These are phyloP conservation scores for Trichoderma polysporum DNA, from an alignment of 2,329 filamentous ascomycete genomes.

Conservation along the genomic window DNA sequence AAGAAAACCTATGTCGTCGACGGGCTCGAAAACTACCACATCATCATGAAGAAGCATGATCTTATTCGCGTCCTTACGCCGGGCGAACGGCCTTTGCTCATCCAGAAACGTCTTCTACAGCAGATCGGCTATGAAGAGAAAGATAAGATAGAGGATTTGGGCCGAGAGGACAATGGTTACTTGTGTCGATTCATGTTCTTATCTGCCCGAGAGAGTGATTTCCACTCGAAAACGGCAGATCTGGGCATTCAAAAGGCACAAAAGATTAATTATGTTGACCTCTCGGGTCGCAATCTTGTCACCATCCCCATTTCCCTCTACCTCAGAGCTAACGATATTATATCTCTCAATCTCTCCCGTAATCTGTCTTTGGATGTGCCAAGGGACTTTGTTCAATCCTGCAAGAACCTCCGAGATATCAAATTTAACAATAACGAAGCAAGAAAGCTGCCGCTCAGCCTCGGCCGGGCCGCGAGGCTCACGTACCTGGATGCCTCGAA, in stretches of 20 bases:
- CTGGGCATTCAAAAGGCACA: conserved; percentile 77
- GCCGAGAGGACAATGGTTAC: conserved; percentile 95
- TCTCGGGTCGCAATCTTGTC: conserved; percentile 84
- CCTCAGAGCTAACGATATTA: conserved; percentile 87
- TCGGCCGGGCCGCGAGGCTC: conserved; percentile 75
- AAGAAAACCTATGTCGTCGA: conserved; percentile 94
- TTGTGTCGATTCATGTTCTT: conserved; percentile 94
- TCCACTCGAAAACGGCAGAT: conserved; percentile 67
- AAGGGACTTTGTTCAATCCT: conserved; percentile 93
- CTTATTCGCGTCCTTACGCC: conserved; percentile 77
- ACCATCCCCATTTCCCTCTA: conserved; percentile 95
- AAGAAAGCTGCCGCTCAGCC: conserved; percentile 76
- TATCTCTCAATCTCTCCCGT: conserved; percentile 87
- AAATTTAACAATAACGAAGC: conserved; percentile 96
- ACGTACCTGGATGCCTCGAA: conserved; percentile 94
- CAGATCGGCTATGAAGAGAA: conserved; percentile 87
- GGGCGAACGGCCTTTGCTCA: conserved; percentile 78
- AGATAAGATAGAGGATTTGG: conserved; percentile 88
- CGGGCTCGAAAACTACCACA: conserved; percentile 89
- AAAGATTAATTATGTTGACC: conserved; percentile 91
- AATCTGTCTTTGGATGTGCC: conserved; percentile 92
- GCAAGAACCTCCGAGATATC: conserved; percentile 87
- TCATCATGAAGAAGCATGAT: conserved; percentile 91
- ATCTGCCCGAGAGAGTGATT: conserved; percentile 83
- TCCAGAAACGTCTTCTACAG: conserved; percentile 88